phyloP scores from a whole-genome alignment of 2,329 filamentous ascomycete species.

The Chaetomium sp. region DNA sequence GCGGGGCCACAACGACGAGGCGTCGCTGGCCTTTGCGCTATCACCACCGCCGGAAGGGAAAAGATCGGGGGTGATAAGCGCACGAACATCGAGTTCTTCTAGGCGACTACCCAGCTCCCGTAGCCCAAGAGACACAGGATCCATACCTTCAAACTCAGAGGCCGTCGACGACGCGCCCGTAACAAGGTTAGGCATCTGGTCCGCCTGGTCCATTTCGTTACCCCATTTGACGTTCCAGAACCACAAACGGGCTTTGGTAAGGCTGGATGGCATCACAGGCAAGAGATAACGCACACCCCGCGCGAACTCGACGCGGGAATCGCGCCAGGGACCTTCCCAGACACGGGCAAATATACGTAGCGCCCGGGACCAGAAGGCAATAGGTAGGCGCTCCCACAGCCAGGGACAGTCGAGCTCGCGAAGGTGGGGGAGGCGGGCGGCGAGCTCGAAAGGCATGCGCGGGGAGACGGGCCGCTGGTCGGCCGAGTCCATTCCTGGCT shows the following conservation, averaged over 20 bases:
- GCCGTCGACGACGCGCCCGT: slow-evolving; percentile 1
- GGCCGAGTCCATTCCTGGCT: neutral
- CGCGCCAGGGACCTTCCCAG: slow-evolving; percentile 36
- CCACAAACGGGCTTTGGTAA: slow-evolving; percentile 9
- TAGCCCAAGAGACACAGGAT: slow-evolving; percentile 22
- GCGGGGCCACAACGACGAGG: slow-evolving; percentile 12
- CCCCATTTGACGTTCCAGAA: slow-evolving; percentile 7
- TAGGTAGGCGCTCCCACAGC: slow-evolving; percentile 35
- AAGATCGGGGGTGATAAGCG: slow-evolving; percentile 22
- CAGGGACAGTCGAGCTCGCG: slow-evolving; percentile 31
- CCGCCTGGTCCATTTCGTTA: slow-evolving; percentile 9
- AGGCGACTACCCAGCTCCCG: slow-evolving; percentile 20
- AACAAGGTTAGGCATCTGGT: slow-evolving; percentile 23
- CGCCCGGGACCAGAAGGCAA: slow-evolving; percentile 18
- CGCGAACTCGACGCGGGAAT: slow-evolving; percentile 36
- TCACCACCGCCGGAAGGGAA: slow-evolving; percentile 14
- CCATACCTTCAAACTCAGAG: slow-evolving; percentile 15
- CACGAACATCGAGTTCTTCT: slow-evolving; percentile 19
- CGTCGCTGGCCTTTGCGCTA: neutral
- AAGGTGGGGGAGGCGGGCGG: slow-evolving; percentile 32
- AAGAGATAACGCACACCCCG: slow-evolving; percentile 23
- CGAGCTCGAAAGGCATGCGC: slow-evolving; percentile 32
- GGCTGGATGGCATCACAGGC: slow-evolving; percentile 17
- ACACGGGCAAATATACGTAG: slow-evolving; percentile 29
- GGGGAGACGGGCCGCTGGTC: slow-evolving; percentile 32